Evolutionary conservation across 2,329 filamentous ascomycete genomes (phyloP).

Genomic region (Talaromyces sp.): DNA sequence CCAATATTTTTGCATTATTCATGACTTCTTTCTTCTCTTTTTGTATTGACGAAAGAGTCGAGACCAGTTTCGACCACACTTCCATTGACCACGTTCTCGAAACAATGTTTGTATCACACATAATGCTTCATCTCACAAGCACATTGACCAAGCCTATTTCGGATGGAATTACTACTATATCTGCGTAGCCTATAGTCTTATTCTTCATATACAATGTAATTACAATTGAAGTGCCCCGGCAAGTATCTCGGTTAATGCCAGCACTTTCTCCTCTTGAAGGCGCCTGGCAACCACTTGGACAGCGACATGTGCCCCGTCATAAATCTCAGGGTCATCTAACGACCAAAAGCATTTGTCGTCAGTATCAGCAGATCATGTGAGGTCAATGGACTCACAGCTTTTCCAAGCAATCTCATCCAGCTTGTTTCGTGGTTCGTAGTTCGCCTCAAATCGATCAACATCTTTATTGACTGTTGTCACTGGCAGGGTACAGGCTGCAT

Average conservation of each 20-base stretch:
- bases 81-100: background rate
- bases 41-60: background rate
- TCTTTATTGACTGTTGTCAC: constrained; percentile 1
- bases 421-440: background rate
- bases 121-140: too few species aligned
- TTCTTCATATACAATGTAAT: background rate
- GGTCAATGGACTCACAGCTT: background rate
- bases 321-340: constrained; percentile 19
- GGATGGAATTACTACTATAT: background rate
- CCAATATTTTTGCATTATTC: too few species aligned
- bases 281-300: constrained; percentile 14
- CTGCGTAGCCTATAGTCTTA: background rate
- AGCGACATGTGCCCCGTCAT: constrained; percentile 11
- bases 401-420: background rate
- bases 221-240: background rate
- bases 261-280: constrained; percentile 44
- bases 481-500: constrained; percentile 1
- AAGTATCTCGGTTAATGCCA: constrained; percentile 5
- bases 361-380: background rate
- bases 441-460: background rate
- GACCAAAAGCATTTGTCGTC: background rate
- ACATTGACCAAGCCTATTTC: background rate
- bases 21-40: too few species aligned
- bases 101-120: background rate
- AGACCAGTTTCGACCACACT: background rate